Base-by-base conservation (phyloP, 148 eudicot genomes). In the Cornus florida region DNA sequence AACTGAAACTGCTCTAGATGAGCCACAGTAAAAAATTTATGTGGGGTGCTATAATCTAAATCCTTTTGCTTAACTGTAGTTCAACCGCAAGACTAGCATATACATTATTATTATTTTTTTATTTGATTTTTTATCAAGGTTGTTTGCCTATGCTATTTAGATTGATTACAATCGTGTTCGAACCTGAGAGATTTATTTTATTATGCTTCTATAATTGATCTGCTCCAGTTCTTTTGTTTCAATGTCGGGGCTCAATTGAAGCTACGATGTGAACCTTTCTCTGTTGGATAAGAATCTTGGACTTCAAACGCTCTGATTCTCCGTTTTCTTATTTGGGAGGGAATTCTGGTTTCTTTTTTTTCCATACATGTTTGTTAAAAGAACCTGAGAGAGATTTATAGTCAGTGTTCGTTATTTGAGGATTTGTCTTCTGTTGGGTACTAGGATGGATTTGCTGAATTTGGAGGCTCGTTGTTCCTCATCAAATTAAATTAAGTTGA, bases 281-380 rank as follows among this genome's bases (percentile, higher is more conserved):
- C 77, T 71, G 66, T 81, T 71, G 83, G 83, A 64, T 76, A 76
- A 67, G 75, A 81, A 62, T 48, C 56, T 64, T 72, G 79, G 78
- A 77, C 79, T 70, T 76, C 76, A 76, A 81, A 64, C 76, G 24
- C 32, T 76, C 69, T 10, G 53, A 76, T 71, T 66, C 64, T 9
- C 28, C 28, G 28, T 28, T 28, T 28, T 28, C 28, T 28, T 28
- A 28, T 28, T 28, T 28, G 28, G 28, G 28, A 28, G 28, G 28
- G 28, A 28, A 28, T 28, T 28, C 28, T 28, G 28, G 28, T 28
- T 28, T 28, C 28, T 1, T 28, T 28, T 28, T 28, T 28, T 28
- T 1, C 28, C 28, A 28, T n/a, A 1, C 28, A 28, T 28, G 28
- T 28, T 28, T 28, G 28, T 28, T 28, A 28, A 0, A 28, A 28